phyloP scores from a whole-genome alignment of 805 yeast genomes.

The Myxozyma geophila region DNA sequence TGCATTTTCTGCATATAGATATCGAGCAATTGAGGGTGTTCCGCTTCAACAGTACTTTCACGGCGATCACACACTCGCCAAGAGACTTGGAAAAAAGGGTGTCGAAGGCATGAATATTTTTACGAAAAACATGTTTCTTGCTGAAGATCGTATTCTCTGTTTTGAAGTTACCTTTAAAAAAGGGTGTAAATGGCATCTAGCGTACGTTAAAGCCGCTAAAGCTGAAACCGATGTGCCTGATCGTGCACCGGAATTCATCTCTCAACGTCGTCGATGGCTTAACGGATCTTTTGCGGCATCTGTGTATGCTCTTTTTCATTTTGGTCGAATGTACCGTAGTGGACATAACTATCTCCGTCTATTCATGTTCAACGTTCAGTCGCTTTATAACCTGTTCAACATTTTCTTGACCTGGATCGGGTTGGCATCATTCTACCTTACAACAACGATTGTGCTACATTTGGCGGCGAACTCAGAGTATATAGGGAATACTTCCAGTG shows the following conservation, averaged over 20 bases:
- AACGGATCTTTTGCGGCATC: conserved; percentile 74
- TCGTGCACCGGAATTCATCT: conserved; percentile 61
- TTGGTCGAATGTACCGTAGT: conserved; percentile 59
- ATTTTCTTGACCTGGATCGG: conserved; percentile 67
- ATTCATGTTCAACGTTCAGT: conserved; percentile 58
- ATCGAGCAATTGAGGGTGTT: conserved; percentile 62
- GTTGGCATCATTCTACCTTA: conserved; percentile 64
- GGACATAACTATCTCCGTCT: conserved; percentile 58
- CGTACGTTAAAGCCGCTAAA: conserved; percentile 64
- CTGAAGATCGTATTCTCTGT: conserved; percentile 71
- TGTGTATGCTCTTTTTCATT: conserved; percentile 59
- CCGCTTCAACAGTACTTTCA: conserved; percentile 70
- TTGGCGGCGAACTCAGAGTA: conserved; percentile 52
- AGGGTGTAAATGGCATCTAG: conserved; percentile 62
- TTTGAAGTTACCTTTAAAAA: conserved; percentile 65
- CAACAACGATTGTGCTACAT: conserved; percentile 63
- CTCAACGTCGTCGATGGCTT: conserved; percentile 70
- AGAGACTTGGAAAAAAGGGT: conserved; percentile 55
- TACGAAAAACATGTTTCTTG: conserved; percentile 70
- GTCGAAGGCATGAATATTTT: conserved; percentile 66
- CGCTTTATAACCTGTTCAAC: conserved; percentile 58
- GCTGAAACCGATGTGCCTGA: conserved; percentile 76
- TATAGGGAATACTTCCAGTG: conserved; percentile 45
- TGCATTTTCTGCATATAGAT: conserved; percentile 69
- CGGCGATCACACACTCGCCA: conserved; percentile 61